Evolutionary conservation across 345 rosid species (phyloP), one percentile per base, ranked within the genome.

Genomic region (Raphanus raphanistrum): DNA sequence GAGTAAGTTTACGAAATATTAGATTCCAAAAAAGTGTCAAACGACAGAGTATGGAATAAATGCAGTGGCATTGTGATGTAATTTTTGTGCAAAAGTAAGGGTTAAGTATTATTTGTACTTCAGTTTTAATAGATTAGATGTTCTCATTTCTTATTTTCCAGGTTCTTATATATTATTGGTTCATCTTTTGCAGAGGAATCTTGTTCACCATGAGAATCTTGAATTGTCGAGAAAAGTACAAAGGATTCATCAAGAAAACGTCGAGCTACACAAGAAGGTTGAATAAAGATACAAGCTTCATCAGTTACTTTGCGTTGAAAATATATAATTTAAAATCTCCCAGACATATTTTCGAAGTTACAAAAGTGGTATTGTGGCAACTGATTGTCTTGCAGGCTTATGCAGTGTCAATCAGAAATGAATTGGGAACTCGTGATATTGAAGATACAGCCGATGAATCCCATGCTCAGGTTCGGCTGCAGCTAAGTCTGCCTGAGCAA

Each of bases 261-360:
- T 73, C 54, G 87, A 81, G 50, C 80, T 90, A 66, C 74, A 69
- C 65, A 86, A 73, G 68, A 87, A 88, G 88, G 95, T 90, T 85
- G 45, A 11, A n/a, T 12, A 63, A 3, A 54, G 17, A 69, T 50
- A 50, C 55, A 50, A 50, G 55, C 55, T 50, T 50, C 55, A 50
- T 50, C n/a, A n/a, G 55, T 15, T 50, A 50, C 55, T 50, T 15
- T 50, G 52, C 17, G 55, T 50, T 50, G 54, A 50, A 50, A n/a
- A 15, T 50, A 50, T 60, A 45, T 12, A 5, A 33, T 17, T 36
- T 17, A 76, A 67, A 48, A 12, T 25, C 55, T 45, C 8, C 21
- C 17, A 29, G 59, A 50, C 55, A 50, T 50, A 50, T 50, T 50
- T 16, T 63, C 2, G 55, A 7, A 63, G 50, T 50, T 77, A 77